Base-by-base conservation (phyloP, 1,139 yeast species). In the Zygosaccharomyces sapae region DNA sequence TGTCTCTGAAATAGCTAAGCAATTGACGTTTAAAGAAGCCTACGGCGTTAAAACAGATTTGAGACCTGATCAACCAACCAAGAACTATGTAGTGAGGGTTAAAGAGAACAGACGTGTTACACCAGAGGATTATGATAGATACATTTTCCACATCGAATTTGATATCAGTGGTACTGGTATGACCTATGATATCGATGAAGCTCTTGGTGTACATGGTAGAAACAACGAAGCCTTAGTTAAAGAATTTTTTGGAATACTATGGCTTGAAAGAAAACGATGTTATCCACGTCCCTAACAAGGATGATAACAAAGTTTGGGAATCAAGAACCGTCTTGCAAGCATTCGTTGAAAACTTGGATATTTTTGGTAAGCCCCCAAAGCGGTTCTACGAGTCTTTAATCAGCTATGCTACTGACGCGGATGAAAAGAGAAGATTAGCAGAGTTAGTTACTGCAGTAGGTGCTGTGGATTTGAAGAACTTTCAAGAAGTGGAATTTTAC, bases 301-400 rank as follows among this genome's bases (percentile, higher is more conserved):
- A 86, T 47, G 74, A 83, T 56, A 67, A 77, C 16, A 67, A 72
- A 3, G 59, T 76, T 25, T 57, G 70, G 36, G 97, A 89, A 69
- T 74, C 81, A 45, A 81, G 94, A 70, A 86, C 97, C 13, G 83
- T 86, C 16, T 79, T 81, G 70, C 97, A 89, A 66, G 80, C 85
- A 0, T 78, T 89, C 59, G 70, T 78, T 45, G 96, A 90, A 51
- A 85, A 84, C 55, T 69, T 89, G 51, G 98, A 92, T 66, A 70
- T 92, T 56, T 83, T 90, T 57, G 98, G 98, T 59, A 90, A 89
- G 66, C 97, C 97, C 48, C 95, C 96, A 48, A 90, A 90, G 79
- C 79, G 89, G 68, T 90, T 90, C 70, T 90, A 86, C 68, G 97
- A 90, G 70, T 68, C 85, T 2, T 76, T 90, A 62, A 82, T 90